phyloP scores from a whole-genome alignment of 2,329 filamentous ascomycete species.

The Pyrenophora graminea region DNA sequence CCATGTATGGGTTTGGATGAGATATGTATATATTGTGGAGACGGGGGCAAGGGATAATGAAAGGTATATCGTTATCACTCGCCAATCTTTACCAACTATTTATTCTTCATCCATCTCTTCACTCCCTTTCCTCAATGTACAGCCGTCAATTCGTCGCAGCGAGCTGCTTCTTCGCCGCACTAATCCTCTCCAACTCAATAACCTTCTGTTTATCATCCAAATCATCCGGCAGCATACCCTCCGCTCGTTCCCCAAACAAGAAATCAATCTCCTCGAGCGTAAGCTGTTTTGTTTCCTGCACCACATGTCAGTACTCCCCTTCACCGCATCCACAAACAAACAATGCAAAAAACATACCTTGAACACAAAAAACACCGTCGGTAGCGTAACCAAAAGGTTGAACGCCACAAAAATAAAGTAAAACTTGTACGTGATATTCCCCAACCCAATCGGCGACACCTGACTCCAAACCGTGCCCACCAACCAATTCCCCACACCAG shows the following conservation, averaged over 20 bases:
- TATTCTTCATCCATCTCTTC: not conserved
- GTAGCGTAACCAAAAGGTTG: slow-evolving; percentile 51
- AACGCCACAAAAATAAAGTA: slow-evolving; percentile 63
- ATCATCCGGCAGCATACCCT: slow-evolving; percentile 54
- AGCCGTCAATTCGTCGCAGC: slow-evolving; percentile 16
- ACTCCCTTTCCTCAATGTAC: slow-evolving; percentile 12
- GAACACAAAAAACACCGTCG: slow-evolving; percentile 58
- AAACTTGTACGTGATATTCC: slow-evolving; percentile 57
- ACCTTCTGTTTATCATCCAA: slow-evolving; percentile 39
- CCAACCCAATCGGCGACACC: slow-evolving; percentile 59
- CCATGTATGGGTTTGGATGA: too few species aligned
- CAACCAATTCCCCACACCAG: slow-evolving; percentile 63
- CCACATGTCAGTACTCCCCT: not conserved
- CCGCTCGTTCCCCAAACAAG: slow-evolving; percentile 58
- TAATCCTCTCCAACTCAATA: slow-evolving; percentile 29
- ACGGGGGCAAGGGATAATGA: too few species aligned
- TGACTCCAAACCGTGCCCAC: slow-evolving; percentile 64
- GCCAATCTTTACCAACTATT: too few species aligned
- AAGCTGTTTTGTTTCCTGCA: slow-evolving; percentile 47
- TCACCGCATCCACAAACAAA: not conserved
- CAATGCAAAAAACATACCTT: slow-evolving; percentile 31
- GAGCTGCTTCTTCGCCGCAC: slow-evolving; percentile 23
- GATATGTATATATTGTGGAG: too few species aligned
- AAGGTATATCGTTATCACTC: too few species aligned
- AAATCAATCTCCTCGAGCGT: slow-evolving; percentile 63